Evolutionary conservation across 2,329 filamentous ascomycete species (phyloP), one percentile per base, ranked within the genome.

Genomic region (Polytolypa hystricis): DNA sequence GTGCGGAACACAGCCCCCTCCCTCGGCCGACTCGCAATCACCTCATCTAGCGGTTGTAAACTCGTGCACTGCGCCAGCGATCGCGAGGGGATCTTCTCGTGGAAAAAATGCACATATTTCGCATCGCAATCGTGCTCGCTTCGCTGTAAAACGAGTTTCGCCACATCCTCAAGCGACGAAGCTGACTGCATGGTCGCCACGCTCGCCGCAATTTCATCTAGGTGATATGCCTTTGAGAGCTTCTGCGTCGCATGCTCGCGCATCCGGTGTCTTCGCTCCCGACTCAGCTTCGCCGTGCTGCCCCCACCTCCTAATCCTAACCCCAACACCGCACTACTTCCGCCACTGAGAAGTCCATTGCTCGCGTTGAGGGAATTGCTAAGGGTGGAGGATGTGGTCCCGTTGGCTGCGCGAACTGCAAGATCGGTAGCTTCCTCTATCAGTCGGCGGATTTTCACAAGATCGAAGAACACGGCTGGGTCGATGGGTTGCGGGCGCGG

Each of bases 51-150:
- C 3, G 77, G 69, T 35, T 73, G 63, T 39, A 87, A 58, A 43
- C 74, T 79, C 6, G 82, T 87, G 48, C 72, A 78, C 49, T 84
- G 74, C 23, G 77, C 80, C 54, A 91, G 65, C 54, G 81, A 77
- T 28, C 80, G 66, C 27, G 77, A 81, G 1, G 83, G 81, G 17
- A 91, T 87, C 70, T 89, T 91, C 60, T 93, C 83, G 60, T 89
- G 83, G 57, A 93, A 93, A 62, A 89, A 91, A 54, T 91, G 81
- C n/a, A 91, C 84, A 54, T 91, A 91, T 57, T 80, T 81, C 18
- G 83, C 84, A 51, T 91, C 81, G 29, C 68, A 60, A 51, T 86
- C 77, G 34, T 69, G 56, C n/a, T 74, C 67, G 42, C 74, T 78
- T 42, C 82, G 70, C 54, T 82, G 76, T 42, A 91, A 61, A 20